Evolutionary conservation across 2,329 filamentous ascomycete genomes (phyloP).

Genomic region (Phoma herbarum): DNA sequence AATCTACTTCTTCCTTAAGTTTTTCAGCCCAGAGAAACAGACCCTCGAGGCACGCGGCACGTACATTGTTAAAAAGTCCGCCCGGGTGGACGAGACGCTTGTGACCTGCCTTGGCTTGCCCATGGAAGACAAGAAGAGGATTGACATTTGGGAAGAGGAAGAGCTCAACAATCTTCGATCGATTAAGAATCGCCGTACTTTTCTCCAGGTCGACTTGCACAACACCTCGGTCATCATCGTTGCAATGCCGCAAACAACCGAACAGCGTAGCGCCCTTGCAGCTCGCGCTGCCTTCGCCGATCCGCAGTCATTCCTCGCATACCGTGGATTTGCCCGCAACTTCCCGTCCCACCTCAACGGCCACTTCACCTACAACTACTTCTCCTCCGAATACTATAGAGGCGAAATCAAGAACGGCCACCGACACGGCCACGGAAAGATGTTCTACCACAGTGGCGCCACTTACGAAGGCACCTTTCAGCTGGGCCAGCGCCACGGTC

Average conservation of each 20-base stretch:
- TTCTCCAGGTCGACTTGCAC: conserved; percentile 43
- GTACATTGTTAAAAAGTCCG: conserved; percentile 42
- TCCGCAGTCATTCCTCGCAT: conserved; percentile 55
- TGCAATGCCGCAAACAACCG: conserved; percentile 35
- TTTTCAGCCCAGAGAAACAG: conserved; percentile 50
- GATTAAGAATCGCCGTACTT: conserved; percentile 46
- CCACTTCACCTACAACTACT: conserved; percentile 61
- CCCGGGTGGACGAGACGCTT: conserved; percentile 47
- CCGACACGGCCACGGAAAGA: conserved; percentile 64
- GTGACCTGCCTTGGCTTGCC: conserved; percentile 40
- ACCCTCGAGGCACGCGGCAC: conserved; percentile 45
- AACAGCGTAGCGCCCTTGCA: conserved; percentile 42
- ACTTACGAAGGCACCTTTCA: conserved; percentile 65
- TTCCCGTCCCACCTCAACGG: conserved; percentile 56
- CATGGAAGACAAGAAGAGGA: conserved; percentile 46
- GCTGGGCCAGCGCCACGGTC: conserved; percentile 62
- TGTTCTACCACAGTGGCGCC: conserved; percentile 63
- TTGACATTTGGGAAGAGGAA: conserved; percentile 63
- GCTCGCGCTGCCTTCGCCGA: conserved; percentile 48
- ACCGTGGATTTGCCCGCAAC: conserved; percentile 51
- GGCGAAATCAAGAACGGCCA: conserved; percentile 58
- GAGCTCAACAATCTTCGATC: conserved; percentile 37
- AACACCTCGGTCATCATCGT: conserved; percentile 49
- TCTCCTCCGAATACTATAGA: conserved; percentile 65
- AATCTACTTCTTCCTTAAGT: conserved; percentile 54